Conservation (phyloP, 768 basidiomycete species). For the Leucogyrophana mollusca region DNA sequence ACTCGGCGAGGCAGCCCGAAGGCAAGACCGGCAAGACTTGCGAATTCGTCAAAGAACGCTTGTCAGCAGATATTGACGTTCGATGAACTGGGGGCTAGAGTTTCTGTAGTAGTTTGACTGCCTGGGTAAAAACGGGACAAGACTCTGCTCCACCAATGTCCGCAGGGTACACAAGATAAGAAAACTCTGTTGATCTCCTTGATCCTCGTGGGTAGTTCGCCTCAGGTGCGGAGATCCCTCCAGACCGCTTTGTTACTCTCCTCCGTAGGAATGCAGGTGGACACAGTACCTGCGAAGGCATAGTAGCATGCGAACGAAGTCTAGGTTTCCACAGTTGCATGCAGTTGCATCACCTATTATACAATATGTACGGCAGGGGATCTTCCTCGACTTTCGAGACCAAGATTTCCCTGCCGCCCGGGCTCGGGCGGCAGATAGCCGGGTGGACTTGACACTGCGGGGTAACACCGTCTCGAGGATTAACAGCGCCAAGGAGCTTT, state of each 20-base stretch:
- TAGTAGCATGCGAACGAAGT: conserved; percentile 7
- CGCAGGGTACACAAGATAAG: conserved; percentile 2
- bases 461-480: conserved; percentile 6
- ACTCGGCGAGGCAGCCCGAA: not conserved
- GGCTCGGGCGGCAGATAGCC: conserved; percentile 4
- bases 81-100: not conserved
- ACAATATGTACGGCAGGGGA: conserved; percentile 7
- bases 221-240: conserved; percentile 10
- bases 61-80: conserved; percentile 12
- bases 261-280: not conserved
- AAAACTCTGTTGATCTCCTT: conserved; percentile 11
- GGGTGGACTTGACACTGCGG: conserved; percentile 5
- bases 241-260: conserved; percentile 11
- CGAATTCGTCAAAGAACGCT: not conserved
- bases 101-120: not conserved
- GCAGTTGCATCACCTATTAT: not conserved
- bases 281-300: not conserved
- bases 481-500: conserved; percentile 1
- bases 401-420: not conserved
- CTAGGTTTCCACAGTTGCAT: not conserved
- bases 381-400: conserved; percentile 1
- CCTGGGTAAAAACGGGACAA: conserved; percentile 6
- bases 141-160: conserved; percentile 2
- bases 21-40: not conserved
- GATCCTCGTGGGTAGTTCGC: conserved; percentile 22